phyloP scores from a whole-genome alignment of 2,329 filamentous ascomycete genomes.

The Claviceps africana region DNA sequence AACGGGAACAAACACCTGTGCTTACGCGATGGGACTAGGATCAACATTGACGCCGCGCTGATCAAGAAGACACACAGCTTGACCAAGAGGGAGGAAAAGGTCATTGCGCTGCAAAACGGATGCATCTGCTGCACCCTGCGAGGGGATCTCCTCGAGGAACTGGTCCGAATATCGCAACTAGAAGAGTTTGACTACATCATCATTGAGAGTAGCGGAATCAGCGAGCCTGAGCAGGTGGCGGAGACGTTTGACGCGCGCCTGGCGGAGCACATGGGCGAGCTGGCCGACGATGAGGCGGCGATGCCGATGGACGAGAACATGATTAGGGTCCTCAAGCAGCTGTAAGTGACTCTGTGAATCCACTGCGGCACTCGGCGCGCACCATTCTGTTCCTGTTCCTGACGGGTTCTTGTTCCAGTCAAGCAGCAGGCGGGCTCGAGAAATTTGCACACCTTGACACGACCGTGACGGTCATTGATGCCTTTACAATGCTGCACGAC shows the following conservation, averaged over 20 bases:
- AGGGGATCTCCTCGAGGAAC: conserved; percentile 55
- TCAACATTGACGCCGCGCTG: conserved; percentile 52
- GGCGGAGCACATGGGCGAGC: conserved; percentile 29
- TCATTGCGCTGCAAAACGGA: conserved; percentile 56
- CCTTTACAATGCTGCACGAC: conserved; percentile 58
- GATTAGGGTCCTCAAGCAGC: conserved; percentile 20
- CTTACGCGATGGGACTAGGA: conserved; percentile 17
- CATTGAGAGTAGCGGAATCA: conserved; percentile 59
- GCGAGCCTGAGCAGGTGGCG: conserved; percentile 59
- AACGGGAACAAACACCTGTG: background rate
- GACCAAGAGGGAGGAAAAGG: conserved; percentile 46
- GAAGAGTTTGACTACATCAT: conserved; percentile 56
- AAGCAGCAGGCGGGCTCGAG: conserved; percentile 47
- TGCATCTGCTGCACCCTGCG: conserved; percentile 67
- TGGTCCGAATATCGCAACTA: conserved; percentile 47
- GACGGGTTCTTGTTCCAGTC: conserved; percentile 16
- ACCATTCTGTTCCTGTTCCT: no score
- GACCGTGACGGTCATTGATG: conserved; percentile 58
- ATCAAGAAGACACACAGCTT: conserved; percentile 42
- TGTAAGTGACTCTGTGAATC: conserved; percentile 19
- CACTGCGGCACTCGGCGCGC: no score
- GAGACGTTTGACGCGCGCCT: conserved; percentile 53
- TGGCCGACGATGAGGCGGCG: conserved; percentile 17
- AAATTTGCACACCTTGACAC: conserved; percentile 55
- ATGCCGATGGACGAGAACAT: conserved; percentile 22